Evolutionary conservation across 306 rosid genomes (phyloP).

Genomic region (Pterocarpus macrocarpus): DNA sequence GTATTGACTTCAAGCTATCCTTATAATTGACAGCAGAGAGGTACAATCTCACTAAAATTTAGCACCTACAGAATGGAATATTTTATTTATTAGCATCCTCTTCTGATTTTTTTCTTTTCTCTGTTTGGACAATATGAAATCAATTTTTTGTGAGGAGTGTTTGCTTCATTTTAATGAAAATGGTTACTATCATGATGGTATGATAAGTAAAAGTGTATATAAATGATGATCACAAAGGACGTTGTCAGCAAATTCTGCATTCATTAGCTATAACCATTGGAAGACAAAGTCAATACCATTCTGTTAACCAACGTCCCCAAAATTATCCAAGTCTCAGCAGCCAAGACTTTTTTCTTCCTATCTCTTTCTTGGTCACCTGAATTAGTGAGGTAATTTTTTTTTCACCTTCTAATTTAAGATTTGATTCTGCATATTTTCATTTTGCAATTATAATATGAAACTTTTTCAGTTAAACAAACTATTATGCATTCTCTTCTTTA

Average conservation of each 20-base stretch:
- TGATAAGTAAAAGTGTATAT: neutral
- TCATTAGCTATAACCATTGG: neutral
- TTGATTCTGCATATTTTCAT: no score
- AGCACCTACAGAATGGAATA: neutral
- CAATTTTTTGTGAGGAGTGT: neutral
- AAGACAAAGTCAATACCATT: neutral
- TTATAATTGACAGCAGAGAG: neutral
- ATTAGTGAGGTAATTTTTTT: no score
- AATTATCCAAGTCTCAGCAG: no score
- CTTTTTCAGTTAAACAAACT: neutral
- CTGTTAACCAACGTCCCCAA: neutral
- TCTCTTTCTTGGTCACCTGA: no score
- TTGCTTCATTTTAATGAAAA: constrained; percentile 10
- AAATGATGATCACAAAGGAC: constrained; percentile 29
- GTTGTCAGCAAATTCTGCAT: neutral
- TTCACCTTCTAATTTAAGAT: no score
- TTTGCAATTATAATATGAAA: no score
- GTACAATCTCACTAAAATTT: constrained; percentile 12
- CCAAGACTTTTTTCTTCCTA: no score
- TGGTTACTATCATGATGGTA: neutral
- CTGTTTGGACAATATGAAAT: constrained; percentile 15
- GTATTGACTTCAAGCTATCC: neutral
- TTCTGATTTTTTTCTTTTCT: neutral
- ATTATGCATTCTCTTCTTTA: neutral
- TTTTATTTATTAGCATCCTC: constrained; percentile 2